Evolutionary conservation across 768 basidiomycete species (phyloP), one percentile per base, ranked within the genome.

Genomic region (Boletales sp.): DNA sequence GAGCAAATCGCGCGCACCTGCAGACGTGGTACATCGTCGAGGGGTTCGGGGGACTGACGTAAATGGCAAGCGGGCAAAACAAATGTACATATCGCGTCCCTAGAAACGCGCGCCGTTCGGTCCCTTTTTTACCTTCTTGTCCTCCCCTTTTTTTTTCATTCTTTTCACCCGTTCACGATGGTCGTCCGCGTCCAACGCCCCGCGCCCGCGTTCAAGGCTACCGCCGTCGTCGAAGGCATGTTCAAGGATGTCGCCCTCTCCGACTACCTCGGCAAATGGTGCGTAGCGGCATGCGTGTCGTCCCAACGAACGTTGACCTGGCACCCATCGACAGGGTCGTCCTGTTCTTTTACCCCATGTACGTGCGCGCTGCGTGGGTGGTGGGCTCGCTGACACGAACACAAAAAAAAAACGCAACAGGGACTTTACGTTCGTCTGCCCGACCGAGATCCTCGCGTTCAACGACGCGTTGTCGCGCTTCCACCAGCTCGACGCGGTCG

Each of bases 371-470:
- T 4, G 21, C 21, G 4, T 21, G 21, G 21, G 21, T 21, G 21
- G 21, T 21, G 21, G n/a, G n/a, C n/a, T n/a, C n/a, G n/a, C n/a
- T n/a, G n/a, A n/a, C n/a, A n/a, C n/a, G n/a, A n/a, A n/a, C n/a
- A n/a, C n/a, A n/a, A n/a, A n/a, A n/a, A n/a, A 30, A 32, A 25
- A 17, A 21, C 39, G 54, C 38, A 56, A 14, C 33, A 91, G 87
- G 76, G 87, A 89, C 63, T 91, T 90, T 70, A 90, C 90, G 35
- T 90, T 89, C 58, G 88, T 90, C 60, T 94, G 91, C 72, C 91
- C 91, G n/a, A 94, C 92, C 50, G 94, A 95, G 71, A 94, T 96
- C 64, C 80, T 94, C 41, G 94, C 93, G 2, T 96, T 94, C 79
- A 93, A 95, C 68, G 89, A 91, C 54, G 86, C 90, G 9, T 80